These are phyloP conservation scores for Podospora comata DNA, from an alignment of 495 filamentous ascomycete genomes.

Conservation along the genomic window DNA sequence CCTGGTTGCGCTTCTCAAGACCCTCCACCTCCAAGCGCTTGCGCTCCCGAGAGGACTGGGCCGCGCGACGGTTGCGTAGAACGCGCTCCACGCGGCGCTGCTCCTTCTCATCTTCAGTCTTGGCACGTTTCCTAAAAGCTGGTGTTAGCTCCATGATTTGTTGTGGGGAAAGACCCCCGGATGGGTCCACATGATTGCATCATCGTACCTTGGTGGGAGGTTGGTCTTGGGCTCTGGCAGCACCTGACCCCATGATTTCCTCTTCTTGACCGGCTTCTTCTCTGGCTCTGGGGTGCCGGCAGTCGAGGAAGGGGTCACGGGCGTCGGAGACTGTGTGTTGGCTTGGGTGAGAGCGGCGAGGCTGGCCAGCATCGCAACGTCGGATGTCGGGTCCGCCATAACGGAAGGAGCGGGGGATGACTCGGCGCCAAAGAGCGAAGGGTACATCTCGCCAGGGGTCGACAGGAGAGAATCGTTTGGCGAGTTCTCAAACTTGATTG, in stretches of 20 bases:
- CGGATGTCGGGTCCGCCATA: slow-evolving; percentile 29
- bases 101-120: slow-evolving; percentile 98
- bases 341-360: slow-evolving; percentile 22
- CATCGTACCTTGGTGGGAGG: slow-evolving; percentile 79
- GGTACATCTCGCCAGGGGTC: slow-evolving; percentile 48
- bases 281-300: slow-evolving; percentile 39
- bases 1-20: slow-evolving; percentile 72
- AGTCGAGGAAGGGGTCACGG: slow-evolving; percentile 16
- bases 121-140: slow-evolving; percentile 78
- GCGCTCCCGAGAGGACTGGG: slow-evolving; percentile 92
- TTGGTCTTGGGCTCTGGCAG: slow-evolving; percentile 96
- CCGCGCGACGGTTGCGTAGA: slow-evolving; percentile 89
- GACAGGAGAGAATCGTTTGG: slow-evolving; percentile 53
- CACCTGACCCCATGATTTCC: slow-evolving; percentile 98
- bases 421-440: slow-evolving; percentile 46
- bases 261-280: slow-evolving; percentile 87
- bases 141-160: slow-evolving; percentile 18
- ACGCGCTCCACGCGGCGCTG: slow-evolving; percentile 96
- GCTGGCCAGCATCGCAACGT: not conserved
- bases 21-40: slow-evolving; percentile 93
- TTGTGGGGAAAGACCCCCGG: slow-evolving; percentile 1
- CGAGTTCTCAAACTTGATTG: slow-evolving; percentile 49
- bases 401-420: slow-evolving; percentile 37
- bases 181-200: slow-evolving; percentile 25
- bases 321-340: slow-evolving; percentile 12